Percentiles rank a stretch among this genome's conserved stretches.
Conservation (phyloP, 1,139 yeast species). For the Tardiomyces depauwii region DNA sequence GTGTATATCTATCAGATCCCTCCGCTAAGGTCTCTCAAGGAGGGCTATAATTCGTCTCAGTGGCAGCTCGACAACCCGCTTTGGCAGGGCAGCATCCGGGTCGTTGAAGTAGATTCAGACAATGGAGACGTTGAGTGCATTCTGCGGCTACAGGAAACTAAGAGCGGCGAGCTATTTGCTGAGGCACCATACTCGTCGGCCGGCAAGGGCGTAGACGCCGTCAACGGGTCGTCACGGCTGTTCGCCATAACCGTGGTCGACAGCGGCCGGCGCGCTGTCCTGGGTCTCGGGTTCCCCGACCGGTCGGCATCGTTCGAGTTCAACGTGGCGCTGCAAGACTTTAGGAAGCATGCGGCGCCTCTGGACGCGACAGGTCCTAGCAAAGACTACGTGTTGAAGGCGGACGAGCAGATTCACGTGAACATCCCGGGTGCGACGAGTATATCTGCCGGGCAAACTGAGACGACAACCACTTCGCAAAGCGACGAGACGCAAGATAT, state of each 20-base stretch:
- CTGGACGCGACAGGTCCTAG: constrained; percentile 11
- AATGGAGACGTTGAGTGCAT: constrained; percentile 17
- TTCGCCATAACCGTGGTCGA: constrained; percentile 25
- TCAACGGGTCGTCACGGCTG: constrained; percentile 22
- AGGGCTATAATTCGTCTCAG: constrained; percentile 21
- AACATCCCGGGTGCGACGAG: too few relatives aligned
- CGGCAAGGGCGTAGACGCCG: constrained; percentile 19
- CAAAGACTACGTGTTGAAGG: too few relatives aligned
- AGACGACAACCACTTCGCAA: too few relatives aligned
- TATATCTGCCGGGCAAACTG: too few relatives aligned
- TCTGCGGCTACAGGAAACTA: constrained; percentile 20
- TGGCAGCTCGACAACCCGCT: constrained; percentile 28
- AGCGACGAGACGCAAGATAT: too few relatives aligned
- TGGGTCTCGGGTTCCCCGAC: constrained; percentile 30
- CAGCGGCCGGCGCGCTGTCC: constrained; percentile 19
- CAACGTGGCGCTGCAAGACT: constrained; percentile 27
- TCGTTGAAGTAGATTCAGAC: constrained; percentile 16
- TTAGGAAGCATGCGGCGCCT: constrained; percentile 17
- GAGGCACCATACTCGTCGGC: constrained; percentile 20
- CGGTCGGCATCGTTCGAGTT: constrained; percentile 25
- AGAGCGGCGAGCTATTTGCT: constrained; percentile 25
- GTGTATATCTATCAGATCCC: constrained; percentile 24
- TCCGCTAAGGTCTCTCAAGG: constrained; percentile 18
- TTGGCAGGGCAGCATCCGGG: constrained; percentile 27
- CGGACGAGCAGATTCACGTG: too few relatives aligned